A percentile compares a stretch with the other conserved stretches of the same genome.
Evolutionary conservation across 129 eudicot species (phyloP).

Genomic region (Rutidosis leptorrhynchoides): DNA sequence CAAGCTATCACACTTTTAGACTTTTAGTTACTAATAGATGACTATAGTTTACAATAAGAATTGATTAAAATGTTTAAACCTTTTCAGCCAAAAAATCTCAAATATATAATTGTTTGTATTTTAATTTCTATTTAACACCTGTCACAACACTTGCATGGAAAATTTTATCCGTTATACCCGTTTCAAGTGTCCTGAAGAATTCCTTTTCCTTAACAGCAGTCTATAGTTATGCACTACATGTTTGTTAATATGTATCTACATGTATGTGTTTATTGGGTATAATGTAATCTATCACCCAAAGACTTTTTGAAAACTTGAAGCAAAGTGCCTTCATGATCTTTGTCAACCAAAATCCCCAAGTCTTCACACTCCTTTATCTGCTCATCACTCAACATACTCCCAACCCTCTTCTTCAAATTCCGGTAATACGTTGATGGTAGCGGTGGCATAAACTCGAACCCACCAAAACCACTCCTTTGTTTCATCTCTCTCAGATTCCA

Average conservation of each 20-base stretch:
- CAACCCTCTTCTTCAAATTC: constrained; percentile 59
- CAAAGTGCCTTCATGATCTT: constrained; percentile 87
- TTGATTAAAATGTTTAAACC: too few species aligned
- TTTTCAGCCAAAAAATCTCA: background rate
- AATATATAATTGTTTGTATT: background rate
- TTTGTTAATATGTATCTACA: background rate
- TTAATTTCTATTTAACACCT: too few species aligned
- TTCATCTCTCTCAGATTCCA: constrained; percentile 82
- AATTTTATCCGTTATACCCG: too few species aligned
- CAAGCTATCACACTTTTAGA: background rate
- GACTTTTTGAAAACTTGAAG: constrained; percentile 91
- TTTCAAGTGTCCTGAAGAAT: too few species aligned
- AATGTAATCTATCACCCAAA: constrained; percentile 69
- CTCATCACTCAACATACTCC: constrained; percentile 68
- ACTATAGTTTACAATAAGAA: too few species aligned
- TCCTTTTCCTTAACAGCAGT: too few species aligned
- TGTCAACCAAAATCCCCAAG: constrained; percentile 87
- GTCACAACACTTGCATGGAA: too few species aligned
- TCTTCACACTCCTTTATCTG: constrained; percentile 85
- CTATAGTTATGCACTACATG: background rate
- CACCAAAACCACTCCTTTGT: constrained; percentile 57
- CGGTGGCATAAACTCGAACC: constrained; percentile 94
- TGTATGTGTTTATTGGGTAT: background rate
- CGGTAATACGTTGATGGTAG: constrained; percentile 78
- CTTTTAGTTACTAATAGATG: too few species aligned